Base-by-base conservation (phyloP, 129 eudicot species). In the Apium graveolens region DNA sequence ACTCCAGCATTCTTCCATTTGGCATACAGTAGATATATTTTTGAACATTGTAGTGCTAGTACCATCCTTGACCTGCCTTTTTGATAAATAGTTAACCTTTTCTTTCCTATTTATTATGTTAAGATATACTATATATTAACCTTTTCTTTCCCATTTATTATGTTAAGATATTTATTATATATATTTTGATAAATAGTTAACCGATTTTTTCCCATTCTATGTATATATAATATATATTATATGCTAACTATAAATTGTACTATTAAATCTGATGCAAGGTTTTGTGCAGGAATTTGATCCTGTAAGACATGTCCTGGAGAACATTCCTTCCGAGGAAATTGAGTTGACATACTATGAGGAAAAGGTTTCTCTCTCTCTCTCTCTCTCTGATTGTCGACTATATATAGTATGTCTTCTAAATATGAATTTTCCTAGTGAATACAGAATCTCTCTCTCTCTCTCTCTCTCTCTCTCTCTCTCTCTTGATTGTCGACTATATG, bases 241-340 rank as follows among this genome's bases (percentile, higher is more conserved):
- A n/a, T n/a, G 63, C 31, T 2, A n/a, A 57, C 31, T n/a, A 35
- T 74, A 38, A 18, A 38, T 27, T 65, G 12, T 75, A 26, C 29
- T 17, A 38, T 46, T 80, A 90, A 72, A 53, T 70, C 82, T 82
- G 38, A 60, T 78, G 80, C 29, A 76, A 80, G 70, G 32, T 79
- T n/a, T 42, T 76, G 78, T 69, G 53, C 75, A 92, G 97, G 89
- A 82, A 37, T 95, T 95, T 90, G 99, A 95, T 87, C 93, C 99
- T 60, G 90, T 92, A 31, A 87, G 90, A 79, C 88, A 95, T 83
- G 80, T 90, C 70, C 77, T 95, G 76, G 92, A 95, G 89, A 86
- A 92, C 76, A 86, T 87, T 70, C 96, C 99, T 78, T 43, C 79
- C 12, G 95, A 90, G 79, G 99, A 88, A 86, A 85, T 75, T 73